These are phyloP conservation scores for Phyllostachys edulis DNA, from an alignment of 176 grass and related monocot genomes.

Conservation along the genomic window DNA sequence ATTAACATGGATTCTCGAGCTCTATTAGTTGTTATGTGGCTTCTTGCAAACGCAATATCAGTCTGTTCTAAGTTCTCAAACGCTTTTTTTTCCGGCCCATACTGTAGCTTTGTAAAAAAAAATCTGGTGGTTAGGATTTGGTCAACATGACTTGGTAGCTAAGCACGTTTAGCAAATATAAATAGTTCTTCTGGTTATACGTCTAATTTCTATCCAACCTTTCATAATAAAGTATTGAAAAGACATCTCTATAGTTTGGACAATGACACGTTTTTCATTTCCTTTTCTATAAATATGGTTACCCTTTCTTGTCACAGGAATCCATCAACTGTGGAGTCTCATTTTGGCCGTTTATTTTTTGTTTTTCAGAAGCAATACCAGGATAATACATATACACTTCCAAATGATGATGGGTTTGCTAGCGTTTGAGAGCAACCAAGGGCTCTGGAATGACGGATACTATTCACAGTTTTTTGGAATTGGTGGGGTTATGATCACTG, in stretches of 20 bases:
- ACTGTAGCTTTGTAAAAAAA: conserved; percentile 24
- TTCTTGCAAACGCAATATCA: not conserved
- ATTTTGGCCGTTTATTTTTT: conserved; percentile 15
- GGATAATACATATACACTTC: not conserved
- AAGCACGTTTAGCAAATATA: conserved; percentile 18
- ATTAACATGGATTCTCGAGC: conserved; percentile 5
- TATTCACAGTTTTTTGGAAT: conserved; percentile 77
- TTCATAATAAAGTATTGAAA: conserved; percentile 24
- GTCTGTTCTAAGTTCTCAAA: not conserved
- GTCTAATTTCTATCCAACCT: conserved; percentile 15
- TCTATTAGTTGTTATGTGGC: not conserved
- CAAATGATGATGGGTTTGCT: conserved; percentile 59
- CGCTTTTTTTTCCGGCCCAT: not conserved
- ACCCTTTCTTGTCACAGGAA: not conserved
- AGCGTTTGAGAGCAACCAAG: conserved; percentile 67
- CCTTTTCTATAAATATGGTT: not conserved
- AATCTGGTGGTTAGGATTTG: conserved; percentile 42
- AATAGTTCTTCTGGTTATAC: conserved; percentile 19
- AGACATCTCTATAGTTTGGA: not conserved
- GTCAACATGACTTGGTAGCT: conserved; percentile 27
- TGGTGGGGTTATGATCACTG: conserved; percentile 74
- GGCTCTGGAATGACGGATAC: conserved; percentile 61
- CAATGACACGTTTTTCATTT: conserved; percentile 26
- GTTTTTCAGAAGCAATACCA: conserved; percentile 34
- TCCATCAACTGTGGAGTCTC: conserved; percentile 17